Percentiles rank a stretch among this genome's conserved stretches.
phyloP scores from a whole-genome alignment of 306 rosid species.

The barrel medic (Medicago truncatula) region DNA sequence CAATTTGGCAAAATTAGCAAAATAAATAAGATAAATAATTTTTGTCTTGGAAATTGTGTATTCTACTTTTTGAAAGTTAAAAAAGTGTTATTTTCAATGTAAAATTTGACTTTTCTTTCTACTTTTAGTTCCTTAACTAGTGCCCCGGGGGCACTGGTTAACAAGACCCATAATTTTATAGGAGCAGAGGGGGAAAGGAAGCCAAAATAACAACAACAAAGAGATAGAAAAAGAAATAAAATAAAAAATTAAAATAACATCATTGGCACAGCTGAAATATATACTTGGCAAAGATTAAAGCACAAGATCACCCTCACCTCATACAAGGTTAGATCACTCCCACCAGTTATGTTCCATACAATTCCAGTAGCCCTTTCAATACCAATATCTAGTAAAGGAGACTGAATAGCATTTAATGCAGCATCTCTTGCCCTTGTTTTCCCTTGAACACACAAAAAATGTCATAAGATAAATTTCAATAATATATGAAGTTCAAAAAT shows the following conservation, averaged over 20 bases:
- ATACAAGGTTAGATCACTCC: constrained; percentile 86
- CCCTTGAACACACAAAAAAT: constrained; percentile 62
- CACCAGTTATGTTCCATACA: constrained; percentile 96
- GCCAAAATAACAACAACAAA: not conserved
- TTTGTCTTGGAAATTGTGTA: no score
- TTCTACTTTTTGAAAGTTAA: no score
- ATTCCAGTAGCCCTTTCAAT: constrained; percentile 98
- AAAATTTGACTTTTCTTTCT: no score
- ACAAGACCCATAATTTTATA: no score
- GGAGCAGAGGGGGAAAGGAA: constrained; percentile 2
- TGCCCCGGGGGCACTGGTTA: no score
- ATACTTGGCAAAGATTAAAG: constrained; percentile 15
- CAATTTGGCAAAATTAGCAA: no score
- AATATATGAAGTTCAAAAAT: not conserved
- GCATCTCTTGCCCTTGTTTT: constrained; percentile 99
- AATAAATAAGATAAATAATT: no score
- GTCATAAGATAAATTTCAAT: constrained; percentile 31
- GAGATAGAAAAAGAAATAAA: not conserved
- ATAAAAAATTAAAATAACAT: no score
- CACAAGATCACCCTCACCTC: constrained; percentile 61
- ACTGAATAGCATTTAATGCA: constrained; percentile 93
- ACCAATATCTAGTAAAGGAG: constrained; percentile 91
- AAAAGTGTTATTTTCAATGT: no score
- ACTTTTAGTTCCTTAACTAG: no score
- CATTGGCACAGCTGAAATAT: constrained; percentile 5